Base-by-base conservation (phyloP, 306 rosid genomes). In the Styphnolobium japonicum region DNA sequence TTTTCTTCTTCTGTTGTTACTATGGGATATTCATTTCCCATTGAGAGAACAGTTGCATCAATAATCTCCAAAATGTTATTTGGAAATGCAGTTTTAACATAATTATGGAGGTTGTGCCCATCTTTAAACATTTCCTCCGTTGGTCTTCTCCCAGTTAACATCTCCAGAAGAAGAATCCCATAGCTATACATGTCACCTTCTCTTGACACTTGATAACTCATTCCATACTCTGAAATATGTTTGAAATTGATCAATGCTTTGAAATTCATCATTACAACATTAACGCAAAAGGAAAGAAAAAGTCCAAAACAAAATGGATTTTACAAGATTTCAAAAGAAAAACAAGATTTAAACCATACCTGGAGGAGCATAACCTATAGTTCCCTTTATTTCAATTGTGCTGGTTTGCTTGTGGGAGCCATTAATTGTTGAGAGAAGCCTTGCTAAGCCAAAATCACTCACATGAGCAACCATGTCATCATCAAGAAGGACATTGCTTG, bases 311-410 rank as follows among this genome's bases (percentile, higher is more conserved):
- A 14, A 45, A 12, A 0, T 45, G 16, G 16, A 45, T 15, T 49
- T 49, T 7, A 31, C 25, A 33, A 34, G 25, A 63, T 34, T 63
- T 6, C 3, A 33, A 14, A n/a, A 36, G 4, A 2, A n/a, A 6
- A 34, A 49, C 7, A 19, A 10, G 4, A 7, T 5, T 11, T 3
- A 29, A 7, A n/a, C 1, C 16, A 19, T 80, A 62, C 83, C 73
- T 71, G 85, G 88, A 34, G 85, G 75, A 62, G 72, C 42, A 21
- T 80, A 80, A 63, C 80, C 87, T 40, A 75, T 16, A 0, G 80
- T 60, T 1, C 80, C 80, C 6, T 60, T 60, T 16, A 75, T 60
- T 61, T 48, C 82, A 43, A 22, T 56, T 5, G 75, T 64, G 39
- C 52, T 74, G 27, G 27, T 68, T 16, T 61, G 61, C 25, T 16